These are phyloP conservation scores for Centaurea solstitialis DNA, from an alignment of 129 eudicot genomes.

Conservation along the genomic window DNA sequence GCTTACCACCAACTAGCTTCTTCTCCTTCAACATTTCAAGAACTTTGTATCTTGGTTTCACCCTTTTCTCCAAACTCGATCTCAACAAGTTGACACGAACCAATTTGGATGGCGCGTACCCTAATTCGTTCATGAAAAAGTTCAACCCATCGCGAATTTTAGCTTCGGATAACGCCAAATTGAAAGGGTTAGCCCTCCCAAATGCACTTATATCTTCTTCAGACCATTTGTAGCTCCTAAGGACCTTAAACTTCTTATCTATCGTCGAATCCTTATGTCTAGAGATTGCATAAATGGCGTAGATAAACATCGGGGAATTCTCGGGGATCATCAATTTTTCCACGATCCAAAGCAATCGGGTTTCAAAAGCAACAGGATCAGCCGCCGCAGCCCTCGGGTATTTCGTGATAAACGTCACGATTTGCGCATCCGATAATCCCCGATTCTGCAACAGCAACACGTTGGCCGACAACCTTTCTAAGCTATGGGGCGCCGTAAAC, in stretches of 20 bases:
- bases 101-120: background rate
- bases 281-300: no score
- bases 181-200: background rate
- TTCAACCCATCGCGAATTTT: conserved; percentile 10
- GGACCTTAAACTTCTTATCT: background rate
- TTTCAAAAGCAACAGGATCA: no score
- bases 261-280: no score
- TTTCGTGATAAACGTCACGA: background rate
- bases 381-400: background rate
- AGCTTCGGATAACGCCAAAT: conserved; percentile 6
- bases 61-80: conserved; percentile 27
- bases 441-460: background rate
- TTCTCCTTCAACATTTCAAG: conserved; percentile 24
- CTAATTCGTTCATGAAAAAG: conserved; percentile 5
- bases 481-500: no score
- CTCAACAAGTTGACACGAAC: background rate
- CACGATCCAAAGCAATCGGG: no score
- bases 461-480: no score
- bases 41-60: conserved; percentile 22
- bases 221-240: conserved; percentile 39
- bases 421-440: background rate
- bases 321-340: no score
- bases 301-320: no score
- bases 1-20: conserved; percentile 1
- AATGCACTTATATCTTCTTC: conserved; percentile 5